Percentiles rank a stretch among this genome's conserved stretches.
Evolutionary conservation across 768 basidiomycete genomes (phyloP).

Genomic region (Pisolithus microcarpus): DNA sequence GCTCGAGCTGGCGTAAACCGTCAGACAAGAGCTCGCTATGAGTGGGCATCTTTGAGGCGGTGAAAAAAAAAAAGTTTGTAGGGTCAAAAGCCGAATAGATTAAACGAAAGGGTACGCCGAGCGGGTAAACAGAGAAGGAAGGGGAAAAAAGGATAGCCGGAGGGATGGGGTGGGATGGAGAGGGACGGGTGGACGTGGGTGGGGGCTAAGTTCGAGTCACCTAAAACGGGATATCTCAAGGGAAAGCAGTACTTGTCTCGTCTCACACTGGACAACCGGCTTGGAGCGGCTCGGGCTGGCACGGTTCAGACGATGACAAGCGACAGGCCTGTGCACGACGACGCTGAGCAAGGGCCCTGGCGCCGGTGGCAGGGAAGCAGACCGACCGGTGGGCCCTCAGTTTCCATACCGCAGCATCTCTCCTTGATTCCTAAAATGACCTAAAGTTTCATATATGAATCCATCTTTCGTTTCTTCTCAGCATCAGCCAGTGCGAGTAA

Average conservation of each 20-base stretch:
- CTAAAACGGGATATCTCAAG: slow-evolving; percentile 21
- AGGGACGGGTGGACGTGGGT: slow-evolving; percentile 3
- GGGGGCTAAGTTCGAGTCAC: background rate
- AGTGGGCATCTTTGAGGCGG: slow-evolving; percentile 19
- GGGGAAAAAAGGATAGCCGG: background rate
- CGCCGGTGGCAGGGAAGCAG: background rate
- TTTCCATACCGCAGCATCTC: slow-evolving; percentile 7
- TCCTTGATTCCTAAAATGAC: slow-evolving; percentile 27
- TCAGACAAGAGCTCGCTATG: slow-evolving; percentile 38
- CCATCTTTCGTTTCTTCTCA: slow-evolving; percentile 17
- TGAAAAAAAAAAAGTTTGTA: slow-evolving; percentile 5
- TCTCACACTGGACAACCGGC: no score
- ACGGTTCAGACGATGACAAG: background rate
- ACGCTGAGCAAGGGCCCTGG: background rate
- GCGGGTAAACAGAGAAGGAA: background rate
- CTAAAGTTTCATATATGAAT: slow-evolving; percentile 26
- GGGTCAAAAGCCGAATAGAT: background rate
- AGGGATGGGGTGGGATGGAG: background rate
- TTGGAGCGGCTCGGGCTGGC: no score
- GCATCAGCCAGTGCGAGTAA: background rate
- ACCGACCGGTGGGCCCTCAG: background rate
- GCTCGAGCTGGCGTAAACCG: slow-evolving; percentile 42
- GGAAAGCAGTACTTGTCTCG: slow-evolving; percentile 1
- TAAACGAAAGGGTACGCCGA: background rate
- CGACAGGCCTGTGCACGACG: slow-evolving; percentile 11